Percentiles rank a stretch among this genome's conserved stretches.
phyloP scores from a whole-genome alignment of 2,329 filamentous ascomycete species.

The Daldinia sp. region DNA sequence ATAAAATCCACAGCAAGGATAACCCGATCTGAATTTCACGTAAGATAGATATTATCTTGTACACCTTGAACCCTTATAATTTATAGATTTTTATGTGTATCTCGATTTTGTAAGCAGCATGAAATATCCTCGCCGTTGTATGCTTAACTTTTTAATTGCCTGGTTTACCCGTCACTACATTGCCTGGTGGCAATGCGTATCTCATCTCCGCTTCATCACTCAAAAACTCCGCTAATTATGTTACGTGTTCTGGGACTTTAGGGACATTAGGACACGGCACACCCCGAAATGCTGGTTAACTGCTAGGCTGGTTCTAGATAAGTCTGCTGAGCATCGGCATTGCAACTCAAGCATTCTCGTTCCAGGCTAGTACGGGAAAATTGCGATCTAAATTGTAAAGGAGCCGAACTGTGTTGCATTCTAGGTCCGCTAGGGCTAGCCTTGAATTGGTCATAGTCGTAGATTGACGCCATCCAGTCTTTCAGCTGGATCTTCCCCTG shows the following conservation, averaged over 20 bases:
- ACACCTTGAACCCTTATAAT: too few relatives aligned
- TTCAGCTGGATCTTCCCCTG: not conserved
- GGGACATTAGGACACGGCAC: not conserved
- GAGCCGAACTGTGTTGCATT: conserved; percentile 28
- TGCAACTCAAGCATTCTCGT: conserved; percentile 4
- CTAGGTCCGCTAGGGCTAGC: not conserved
- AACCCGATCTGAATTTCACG: not conserved
- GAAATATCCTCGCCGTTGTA: not conserved
- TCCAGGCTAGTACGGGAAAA: conserved; percentile 1
- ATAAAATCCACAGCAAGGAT: not conserved
- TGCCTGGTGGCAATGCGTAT: too few relatives aligned
- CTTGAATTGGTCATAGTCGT: not conserved
- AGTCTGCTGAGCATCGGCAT: not conserved
- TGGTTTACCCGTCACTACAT: not conserved
- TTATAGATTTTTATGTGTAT: not conserved
- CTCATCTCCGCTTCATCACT: not conserved
- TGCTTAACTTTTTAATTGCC: too few relatives aligned
- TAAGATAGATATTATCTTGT: not conserved
- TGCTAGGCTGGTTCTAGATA: not conserved
- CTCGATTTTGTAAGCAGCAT: not conserved
- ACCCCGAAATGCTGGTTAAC: not conserved
- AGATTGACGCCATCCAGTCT: not conserved
- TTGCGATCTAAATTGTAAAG: not conserved
- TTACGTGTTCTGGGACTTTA: not conserved
- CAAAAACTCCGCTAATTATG: not conserved